Conservation (phyloP, 2,329 filamentous ascomycete genomes). For the Phialophora macrospora region DNA sequence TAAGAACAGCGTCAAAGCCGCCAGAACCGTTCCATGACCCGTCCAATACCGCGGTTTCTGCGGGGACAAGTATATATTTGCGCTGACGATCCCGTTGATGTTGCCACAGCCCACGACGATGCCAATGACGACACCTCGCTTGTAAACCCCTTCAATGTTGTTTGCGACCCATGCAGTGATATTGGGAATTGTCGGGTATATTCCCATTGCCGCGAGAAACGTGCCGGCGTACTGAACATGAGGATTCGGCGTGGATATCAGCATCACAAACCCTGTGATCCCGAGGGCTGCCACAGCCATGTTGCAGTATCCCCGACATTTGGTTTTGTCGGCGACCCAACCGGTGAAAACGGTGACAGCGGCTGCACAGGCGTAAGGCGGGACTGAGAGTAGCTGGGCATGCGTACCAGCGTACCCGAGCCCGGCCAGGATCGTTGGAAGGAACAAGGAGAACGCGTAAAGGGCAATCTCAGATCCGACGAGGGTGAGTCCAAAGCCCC, state of each 20-base stretch:
- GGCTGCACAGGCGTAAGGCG: conserved; percentile 67
- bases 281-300: conserved; percentile 72
- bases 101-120: conserved; percentile 93
- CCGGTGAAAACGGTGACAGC: conserved; percentile 57
- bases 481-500: conserved; percentile 52
- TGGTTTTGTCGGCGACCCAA: conserved; percentile 63
- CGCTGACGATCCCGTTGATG: conserved; percentile 77
- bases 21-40: background rate
- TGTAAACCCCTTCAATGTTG: conserved; percentile 86
- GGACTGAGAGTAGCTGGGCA: conserved; percentile 70
- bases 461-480: conserved; percentile 61
- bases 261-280: conserved; percentile 77
- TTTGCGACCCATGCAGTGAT: conserved; percentile 90
- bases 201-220: conserved; percentile 83
- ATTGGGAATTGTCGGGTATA: conserved; percentile 84
- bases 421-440: conserved; percentile 64
- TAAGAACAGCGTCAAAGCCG: background rate
- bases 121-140: conserved; percentile 82
- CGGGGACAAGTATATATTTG: conserved; percentile 71
- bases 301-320: conserved; percentile 72
- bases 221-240: conserved; percentile 61
- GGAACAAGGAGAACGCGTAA: conserved; percentile 64
- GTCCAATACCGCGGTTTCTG: conserved; percentile 63
- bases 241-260: conserved; percentile 56
- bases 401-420: conserved; percentile 59